Percentiles rank a stretch among this genome's conserved stretches.
phyloP scores from a whole-genome alignment of 305 asterid genomes.

The Fraxinus platypoda region DNA sequence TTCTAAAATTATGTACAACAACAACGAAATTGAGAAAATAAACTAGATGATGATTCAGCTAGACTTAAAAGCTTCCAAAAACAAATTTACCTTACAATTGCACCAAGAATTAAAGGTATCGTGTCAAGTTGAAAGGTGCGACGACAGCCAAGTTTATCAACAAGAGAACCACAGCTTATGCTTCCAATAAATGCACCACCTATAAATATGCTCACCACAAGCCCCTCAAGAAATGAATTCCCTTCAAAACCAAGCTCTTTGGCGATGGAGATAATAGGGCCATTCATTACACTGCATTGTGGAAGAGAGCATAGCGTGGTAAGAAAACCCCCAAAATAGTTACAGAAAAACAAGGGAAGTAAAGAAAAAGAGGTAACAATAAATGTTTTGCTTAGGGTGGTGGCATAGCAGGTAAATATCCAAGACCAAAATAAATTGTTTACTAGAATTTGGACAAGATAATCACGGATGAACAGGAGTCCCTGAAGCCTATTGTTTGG shows the following conservation, averaged over 20 bases:
- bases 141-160: constrained; percentile 78
- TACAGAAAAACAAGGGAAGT: not conserved
- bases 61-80: not conserved
- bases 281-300: constrained; percentile 79
- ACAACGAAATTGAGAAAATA: not conserved
- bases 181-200: constrained; percentile 89
- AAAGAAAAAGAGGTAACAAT: not conserved
- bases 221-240: constrained; percentile 77
- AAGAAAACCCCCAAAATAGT: not conserved
- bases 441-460: not conserved
- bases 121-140: constrained; percentile 73
- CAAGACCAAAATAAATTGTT: not conserved
- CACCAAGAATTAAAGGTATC: constrained; percentile 79
- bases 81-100: constrained; percentile 55
- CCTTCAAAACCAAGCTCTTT: constrained; percentile 88
- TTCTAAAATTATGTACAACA: not conserved
- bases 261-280: constrained; percentile 78
- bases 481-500: not conserved
- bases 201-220: constrained; percentile 82
- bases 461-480: not conserved
- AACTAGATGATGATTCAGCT: not conserved
- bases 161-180: constrained; percentile 61
- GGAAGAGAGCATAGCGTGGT: not conserved
- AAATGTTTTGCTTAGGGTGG: not conserved
- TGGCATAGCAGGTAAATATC: not conserved